Base-by-base conservation (phyloP, 169 alveolate genomes). In the Cryptosporidium sp. region DNA sequence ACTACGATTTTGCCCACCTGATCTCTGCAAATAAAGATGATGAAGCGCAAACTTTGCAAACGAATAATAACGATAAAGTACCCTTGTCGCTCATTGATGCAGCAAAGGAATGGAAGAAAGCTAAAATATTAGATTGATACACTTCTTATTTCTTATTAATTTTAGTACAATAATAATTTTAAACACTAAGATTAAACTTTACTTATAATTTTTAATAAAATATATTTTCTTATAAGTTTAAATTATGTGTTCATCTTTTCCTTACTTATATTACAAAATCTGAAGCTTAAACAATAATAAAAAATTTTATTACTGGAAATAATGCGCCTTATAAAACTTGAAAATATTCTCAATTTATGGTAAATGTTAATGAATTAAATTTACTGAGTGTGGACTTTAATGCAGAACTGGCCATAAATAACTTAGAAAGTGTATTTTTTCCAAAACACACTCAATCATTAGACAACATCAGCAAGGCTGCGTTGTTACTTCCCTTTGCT, bases 51-150 rank as follows among this genome's bases (percentile, higher is more conserved):
- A 14, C 8, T 65, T n/a, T 16, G 26, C 26, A 37, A 26, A 56
- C 12, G 21, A 26, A n/a, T 65, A 65, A 33, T 8, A 37, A 12
- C 10, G 31, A 42, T 53, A 18, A 26, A 61, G 62, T 62, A 21
- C 89, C 69, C n/a, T 12, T 12, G 61, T 39, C 80, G 26, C 68
- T 80, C 2, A 33, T 80, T 42, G 80, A 65, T 65, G 89, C 89
- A 42, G 89, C 89, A 39, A 80, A 42, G 35, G 51, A 53, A 44
- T 80, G 89, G 89, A 80, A 80, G 33, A 73, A 56, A 58, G 31
- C 51, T 2, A 65, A 80, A 56, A 23, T 56, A 56, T 56, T 12
- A 56, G 35, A 9, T 56, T 10, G 7, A n/a, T 26, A n/a, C 1
- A 21, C 23, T 65, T 65, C 33, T 65, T 23, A 14, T 44, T 33